A percentile compares a stretch with the other conserved stretches of the same genome.
These are phyloP conservation scores for Schwanniomyces sp. DNA, from an alignment of 805 yeast species.

Conservation along the genomic window DNA sequence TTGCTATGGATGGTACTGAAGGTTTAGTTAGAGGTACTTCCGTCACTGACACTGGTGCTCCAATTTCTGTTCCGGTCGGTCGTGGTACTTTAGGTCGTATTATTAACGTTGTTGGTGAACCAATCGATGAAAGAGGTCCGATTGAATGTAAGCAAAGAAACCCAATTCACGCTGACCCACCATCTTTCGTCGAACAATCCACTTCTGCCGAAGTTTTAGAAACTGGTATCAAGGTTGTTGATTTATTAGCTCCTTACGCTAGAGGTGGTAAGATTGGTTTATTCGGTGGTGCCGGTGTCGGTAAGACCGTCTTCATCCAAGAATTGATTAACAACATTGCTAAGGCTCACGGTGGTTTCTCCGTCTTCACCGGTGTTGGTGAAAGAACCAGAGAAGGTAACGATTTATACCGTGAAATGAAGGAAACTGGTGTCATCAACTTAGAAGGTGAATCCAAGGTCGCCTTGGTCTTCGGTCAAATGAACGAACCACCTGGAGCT, in stretches of 20 bases:
- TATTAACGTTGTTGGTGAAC: slow-evolving; percentile 98
- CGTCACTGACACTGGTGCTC: slow-evolving; percentile 95
- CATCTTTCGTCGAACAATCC: slow-evolving; percentile 93
- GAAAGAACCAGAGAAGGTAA: slow-evolving; percentile 99
- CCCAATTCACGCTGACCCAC: slow-evolving; percentile 99
- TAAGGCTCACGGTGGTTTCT: slow-evolving; percentile 99
- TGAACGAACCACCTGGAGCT: slow-evolving; percentile 99
- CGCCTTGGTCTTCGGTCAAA: slow-evolving; percentile 98
- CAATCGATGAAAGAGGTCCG: slow-evolving; percentile 99
- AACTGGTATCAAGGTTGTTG: slow-evolving; percentile 99
- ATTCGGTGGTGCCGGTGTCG: slow-evolving; percentile 99
- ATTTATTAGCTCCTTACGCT: slow-evolving; percentile 98
- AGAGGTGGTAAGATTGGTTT: slow-evolving; percentile 99
- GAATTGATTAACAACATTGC: slow-evolving; percentile 99
- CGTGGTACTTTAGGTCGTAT: slow-evolving; percentile 99
- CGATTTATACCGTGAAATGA: slow-evolving; percentile 99
- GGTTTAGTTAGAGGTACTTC: slow-evolving; percentile 97
- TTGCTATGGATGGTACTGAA: slow-evolving; percentile 99
- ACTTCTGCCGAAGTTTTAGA: slow-evolving; percentile 97
- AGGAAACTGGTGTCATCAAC: slow-evolving; percentile 99
- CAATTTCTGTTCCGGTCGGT: slow-evolving; percentile 99
- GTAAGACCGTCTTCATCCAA: slow-evolving; percentile 99
- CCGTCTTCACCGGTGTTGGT: slow-evolving; percentile 99
- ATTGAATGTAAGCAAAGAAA: slow-evolving; percentile 86
- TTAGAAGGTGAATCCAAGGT: slow-evolving; percentile 99